These are phyloP conservation scores for Phaeomoniella chlamydospora DNA, from an alignment of 2,329 filamentous ascomycete genomes.

Conservation along the genomic window DNA sequence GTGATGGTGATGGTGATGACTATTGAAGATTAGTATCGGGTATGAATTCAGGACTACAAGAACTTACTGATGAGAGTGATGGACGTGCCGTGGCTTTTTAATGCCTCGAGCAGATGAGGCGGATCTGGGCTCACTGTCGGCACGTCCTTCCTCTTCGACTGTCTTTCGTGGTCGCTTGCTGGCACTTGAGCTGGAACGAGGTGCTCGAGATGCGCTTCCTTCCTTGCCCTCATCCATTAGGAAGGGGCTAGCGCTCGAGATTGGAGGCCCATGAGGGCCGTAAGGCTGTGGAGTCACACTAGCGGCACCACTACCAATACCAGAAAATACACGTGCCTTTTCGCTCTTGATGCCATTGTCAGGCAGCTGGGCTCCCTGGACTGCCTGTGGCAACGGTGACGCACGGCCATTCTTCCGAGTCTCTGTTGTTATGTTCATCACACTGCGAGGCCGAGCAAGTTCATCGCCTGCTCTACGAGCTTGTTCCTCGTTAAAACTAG, in stretches of 20 bases:
- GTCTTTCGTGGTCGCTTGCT: constrained; percentile 51
- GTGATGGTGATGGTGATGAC: constrained; percentile 40
- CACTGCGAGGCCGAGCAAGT: constrained; percentile 46
- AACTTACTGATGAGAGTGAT: constrained; percentile 44
- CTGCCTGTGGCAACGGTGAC: constrained; percentile 82
- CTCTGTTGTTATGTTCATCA: constrained; percentile 60
- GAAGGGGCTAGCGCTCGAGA: constrained; percentile 38
- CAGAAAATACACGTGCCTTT: constrained; percentile 87
- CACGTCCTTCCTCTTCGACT: constrained; percentile 58
- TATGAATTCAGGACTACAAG: too few species aligned
- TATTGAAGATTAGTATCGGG: constrained; percentile 9
- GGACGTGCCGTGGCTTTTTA: constrained; percentile 41
- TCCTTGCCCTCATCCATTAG: constrained; percentile 32
- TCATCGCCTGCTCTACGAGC: constrained; percentile 36
- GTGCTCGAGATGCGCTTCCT: constrained; percentile 24
- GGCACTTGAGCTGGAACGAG: constrained; percentile 30
- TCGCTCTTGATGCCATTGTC: constrained; percentile 90
- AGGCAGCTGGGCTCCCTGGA: constrained; percentile 78
- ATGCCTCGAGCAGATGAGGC: constrained; percentile 48
- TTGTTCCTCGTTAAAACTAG: constrained; percentile 19
- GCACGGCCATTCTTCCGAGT: constrained; percentile 69
- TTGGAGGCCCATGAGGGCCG: constrained; percentile 33
- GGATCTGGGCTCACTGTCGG: constrained; percentile 46
- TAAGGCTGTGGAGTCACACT: constrained; percentile 32
- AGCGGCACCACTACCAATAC: constrained; percentile 62